Base-by-base conservation (phyloP, 441 rosid genomes). In the Gossypium davidsonii region DNA sequence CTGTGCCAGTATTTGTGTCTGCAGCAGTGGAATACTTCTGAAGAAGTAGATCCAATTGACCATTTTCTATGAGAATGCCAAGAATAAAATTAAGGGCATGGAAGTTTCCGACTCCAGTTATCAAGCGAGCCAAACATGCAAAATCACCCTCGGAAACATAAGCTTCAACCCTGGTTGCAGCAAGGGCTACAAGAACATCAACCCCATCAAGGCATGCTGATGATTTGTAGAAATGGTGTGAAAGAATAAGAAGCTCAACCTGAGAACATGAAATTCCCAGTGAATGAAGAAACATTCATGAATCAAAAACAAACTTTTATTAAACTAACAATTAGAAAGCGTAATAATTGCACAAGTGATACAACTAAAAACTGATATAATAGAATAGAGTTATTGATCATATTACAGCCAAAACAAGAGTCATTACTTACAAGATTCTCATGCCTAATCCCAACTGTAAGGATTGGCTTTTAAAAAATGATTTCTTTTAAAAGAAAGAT, bases 181-280 rank as follows among this genome's bases (percentile, higher is more conserved):
- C 97, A 80, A 96, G 97, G 77, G 98, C 88, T 61, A 93, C 97
- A 78, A 96, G 96, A 77, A 96, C 97, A 86, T 96, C 99, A 74
- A 96, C 99, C 76, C 97, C 99, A 80, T 96, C 99, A 71, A 93
- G 94, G 93, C 99, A 96, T 17, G 94, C 92, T 66, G 99, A 96
- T 61, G 97, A 96, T 83, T 91, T 90, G 88, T 93, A 96, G 86
- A 89, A 93, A 83, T 96, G 97, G 85, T 95, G 98, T 23, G 97
- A 91, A 67, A 95, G 85, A 82, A 95, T 95, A 74, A 93, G 98
- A 74, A 96, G 94, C 83, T 96, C 99, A 72, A 96, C 98, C 98
- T 96, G 92, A 44, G 53, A 65, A 77, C 55, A 71, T 25, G 49
- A 44, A 68, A 72, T 66, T 57, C 61, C 52, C 49, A 52, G 48